A percentile compares a stretch with the other conserved stretches of the same genome.
phyloP scores from a whole-genome alignment of 2,329 filamentous ascomycete genomes.

The Aspergillus eucalypticola region DNA sequence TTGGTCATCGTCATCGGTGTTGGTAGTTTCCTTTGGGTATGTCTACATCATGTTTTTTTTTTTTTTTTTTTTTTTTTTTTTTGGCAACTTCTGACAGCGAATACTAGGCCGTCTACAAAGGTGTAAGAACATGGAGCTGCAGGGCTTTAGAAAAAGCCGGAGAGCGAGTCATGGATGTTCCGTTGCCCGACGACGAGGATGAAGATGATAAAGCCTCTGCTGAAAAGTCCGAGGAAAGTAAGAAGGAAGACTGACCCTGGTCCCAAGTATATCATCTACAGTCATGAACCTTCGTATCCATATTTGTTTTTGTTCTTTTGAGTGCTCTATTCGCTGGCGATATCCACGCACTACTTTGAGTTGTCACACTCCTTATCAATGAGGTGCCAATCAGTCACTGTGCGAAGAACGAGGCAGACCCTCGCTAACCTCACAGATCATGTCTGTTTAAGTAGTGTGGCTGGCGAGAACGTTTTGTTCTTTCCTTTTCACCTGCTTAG shows the following conservation, averaged over 20 bases:
- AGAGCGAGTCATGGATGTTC: conserved; percentile 78
- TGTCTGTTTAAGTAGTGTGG: conserved; percentile 28
- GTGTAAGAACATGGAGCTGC: conserved; percentile 71
- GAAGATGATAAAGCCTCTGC: conserved; percentile 55
- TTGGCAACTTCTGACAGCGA: conserved; percentile 22
- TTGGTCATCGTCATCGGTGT: conserved; percentile 77
- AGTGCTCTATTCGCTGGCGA: background rate
- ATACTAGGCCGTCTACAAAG: conserved; percentile 73
- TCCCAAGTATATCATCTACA: background rate
- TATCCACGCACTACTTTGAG: conserved; percentile 85
- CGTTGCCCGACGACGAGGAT: conserved; percentile 55
- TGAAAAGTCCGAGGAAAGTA: conserved; percentile 15
- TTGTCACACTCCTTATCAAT: conserved; percentile 80
- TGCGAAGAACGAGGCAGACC: conserved; percentile 70
- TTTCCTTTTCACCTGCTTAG: conserved; percentile 25
- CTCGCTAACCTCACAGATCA: conserved; percentile 35
- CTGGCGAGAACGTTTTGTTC: conserved; percentile 37
- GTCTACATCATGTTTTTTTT: too few species aligned
- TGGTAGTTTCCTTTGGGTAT: conserved; percentile 73
- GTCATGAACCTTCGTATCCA: background rate
- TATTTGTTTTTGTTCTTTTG: background rate
- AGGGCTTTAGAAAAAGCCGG: conserved; percentile 74
- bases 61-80: background rate
- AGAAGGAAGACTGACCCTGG: conserved; percentile 30
- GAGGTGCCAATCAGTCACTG: conserved; percentile 94